A percentile compares a stretch with the other conserved stretches of the same genome.
phyloP scores from a whole-genome alignment of 2,329 filamentous ascomycete genomes.

The Botryosphaeria agaves region DNA sequence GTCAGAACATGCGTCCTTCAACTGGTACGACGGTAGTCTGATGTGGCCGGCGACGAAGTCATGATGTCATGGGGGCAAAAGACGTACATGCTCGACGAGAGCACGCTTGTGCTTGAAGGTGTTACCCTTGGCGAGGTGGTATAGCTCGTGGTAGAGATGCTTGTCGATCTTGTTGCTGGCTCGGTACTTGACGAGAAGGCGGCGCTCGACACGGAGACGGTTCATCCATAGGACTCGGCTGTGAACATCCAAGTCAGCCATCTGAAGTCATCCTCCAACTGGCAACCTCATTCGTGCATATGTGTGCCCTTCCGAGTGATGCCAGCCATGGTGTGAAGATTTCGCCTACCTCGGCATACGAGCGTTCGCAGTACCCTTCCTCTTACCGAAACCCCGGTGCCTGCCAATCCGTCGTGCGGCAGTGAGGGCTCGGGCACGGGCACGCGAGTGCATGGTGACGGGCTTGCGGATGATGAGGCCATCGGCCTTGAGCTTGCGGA shows the following conservation, averaged over 20 bases:
- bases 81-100: conserved; percentile 97
- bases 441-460: conserved; percentile 98
- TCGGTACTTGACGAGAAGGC: conserved; percentile 98
- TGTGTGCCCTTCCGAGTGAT: not conserved
- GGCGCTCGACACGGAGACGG: conserved; percentile 96
- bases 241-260: no score
- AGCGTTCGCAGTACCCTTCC: conserved; percentile 99
- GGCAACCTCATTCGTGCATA: no score
- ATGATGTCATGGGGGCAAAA: conserved; percentile 16
- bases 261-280: no score
- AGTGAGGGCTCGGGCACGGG: conserved; percentile 88
- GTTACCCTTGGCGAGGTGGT: conserved; percentile 99
- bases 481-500: conserved; percentile 99
- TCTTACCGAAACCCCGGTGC: conserved; percentile 99
- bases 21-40: conserved; percentile 8
- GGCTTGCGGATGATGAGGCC: conserved; percentile 99
- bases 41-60: conserved; percentile 10
- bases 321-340: no score
- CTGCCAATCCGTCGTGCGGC: conserved; percentile 86
- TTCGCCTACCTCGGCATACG: conserved; percentile 85
- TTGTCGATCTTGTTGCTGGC: conserved; percentile 99
- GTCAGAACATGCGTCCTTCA: no score
- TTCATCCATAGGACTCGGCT: conserved; percentile 99
- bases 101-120: conserved; percentile 99
- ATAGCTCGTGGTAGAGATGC: conserved; percentile 99